Evolutionary conservation across 225 moss, liverwort and hornwort species (phyloP), one percentile per base, ranked within the genome.

Genomic region (Sphagnum contortum): DNA sequence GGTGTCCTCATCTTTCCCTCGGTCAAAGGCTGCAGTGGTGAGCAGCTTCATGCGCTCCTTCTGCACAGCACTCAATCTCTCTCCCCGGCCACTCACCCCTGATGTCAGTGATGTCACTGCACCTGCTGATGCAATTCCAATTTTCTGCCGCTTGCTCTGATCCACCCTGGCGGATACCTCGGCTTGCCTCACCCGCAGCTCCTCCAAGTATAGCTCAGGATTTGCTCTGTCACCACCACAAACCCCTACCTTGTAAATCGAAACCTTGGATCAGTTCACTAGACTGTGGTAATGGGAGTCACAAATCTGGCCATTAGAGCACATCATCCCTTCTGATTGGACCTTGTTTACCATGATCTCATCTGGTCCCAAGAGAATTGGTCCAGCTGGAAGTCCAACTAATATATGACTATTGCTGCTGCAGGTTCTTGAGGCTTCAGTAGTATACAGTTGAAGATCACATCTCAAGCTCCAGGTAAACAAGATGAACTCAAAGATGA

Each of bases 1-100:
- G 1, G 92, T 95, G 68, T 95, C 95, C 73, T 95, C 95, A 50
- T 95, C 95, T 79, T 95, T 95, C 48, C 95, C 95, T 72, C 95
- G 75, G 66, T 95, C 95, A 74, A 95, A 95, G 49, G 95, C 95
- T 70, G 95, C 95, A 55, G 89, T 90, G 10, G 95, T 81, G 47
- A 95, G 80, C 56, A 95, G 65, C 73, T 86, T 92, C 95, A 95
- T 92, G 45, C 95, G 88, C 69, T 92, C 95, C 73, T 92, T 95
- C 70, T 92, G 95, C 48, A 75, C 77, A 46, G 85, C 79, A 68
- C 84, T 95, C 59, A 95, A 77, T 57, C 95, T 77, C 78, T 95
- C 95, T 68, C 95, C 95, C 55, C 95, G 88, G 68, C 95, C 95
- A 71, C 95, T 92, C 55, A 86, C 71, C 57, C 84, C 95, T 73